A percentile compares a stretch with the other conserved stretches of the same genome.
phyloP scores from a whole-genome alignment of 371 early-diverging fungal genomes.

The Mucor indicus region DNA sequence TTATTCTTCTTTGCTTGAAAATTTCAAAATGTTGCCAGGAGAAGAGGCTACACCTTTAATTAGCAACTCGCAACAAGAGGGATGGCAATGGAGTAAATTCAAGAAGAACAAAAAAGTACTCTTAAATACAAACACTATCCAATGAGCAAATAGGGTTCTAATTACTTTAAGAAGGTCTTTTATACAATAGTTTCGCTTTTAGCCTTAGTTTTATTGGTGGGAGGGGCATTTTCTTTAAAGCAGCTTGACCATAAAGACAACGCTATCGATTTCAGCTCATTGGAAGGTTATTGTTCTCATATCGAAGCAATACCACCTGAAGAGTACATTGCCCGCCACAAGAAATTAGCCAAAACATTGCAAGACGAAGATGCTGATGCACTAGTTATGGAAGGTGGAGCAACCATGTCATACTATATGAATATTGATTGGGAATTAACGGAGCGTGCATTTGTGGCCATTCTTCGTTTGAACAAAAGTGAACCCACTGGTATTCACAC shows the following conservation, averaged over 20 bases:
- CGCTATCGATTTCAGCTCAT: background rate
- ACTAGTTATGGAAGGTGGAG: slow-evolving; percentile 52
- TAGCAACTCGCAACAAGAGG: background rate
- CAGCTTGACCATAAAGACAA: background rate
- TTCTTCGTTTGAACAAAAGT: slow-evolving; percentile 28
- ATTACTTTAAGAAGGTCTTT: too few species aligned
- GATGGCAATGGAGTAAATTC: slow-evolving; percentile 25
- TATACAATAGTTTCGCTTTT: slow-evolving; percentile 15
- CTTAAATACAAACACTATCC: too few species aligned
- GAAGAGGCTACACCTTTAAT: slow-evolving; percentile 13
- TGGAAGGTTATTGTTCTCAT: slow-evolving; percentile 29
- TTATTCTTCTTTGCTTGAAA: too few species aligned
- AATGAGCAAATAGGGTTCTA: too few species aligned
- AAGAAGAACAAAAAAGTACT: slow-evolving; percentile 31
- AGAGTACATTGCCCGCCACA: slow-evolving; percentile 49
- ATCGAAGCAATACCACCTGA: slow-evolving; percentile 33
- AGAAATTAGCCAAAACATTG: slow-evolving; percentile 34
- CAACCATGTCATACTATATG: slow-evolving; percentile 52
- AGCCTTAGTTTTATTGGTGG: slow-evolving; percentile 11
- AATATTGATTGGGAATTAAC: slow-evolving; percentile 52
- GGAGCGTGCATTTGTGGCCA: slow-evolving; percentile 53
- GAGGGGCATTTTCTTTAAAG: slow-evolving; percentile 18
- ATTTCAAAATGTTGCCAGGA: slow-evolving; percentile 3
- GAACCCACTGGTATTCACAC: slow-evolving; percentile 28
- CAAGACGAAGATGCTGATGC: slow-evolving; percentile 32